Percentiles rank a stretch among this genome's conserved stretches.
Evolutionary conservation across 768 basidiomycete species (phyloP).

Genomic region (Podaxis pistillaris): DNA sequence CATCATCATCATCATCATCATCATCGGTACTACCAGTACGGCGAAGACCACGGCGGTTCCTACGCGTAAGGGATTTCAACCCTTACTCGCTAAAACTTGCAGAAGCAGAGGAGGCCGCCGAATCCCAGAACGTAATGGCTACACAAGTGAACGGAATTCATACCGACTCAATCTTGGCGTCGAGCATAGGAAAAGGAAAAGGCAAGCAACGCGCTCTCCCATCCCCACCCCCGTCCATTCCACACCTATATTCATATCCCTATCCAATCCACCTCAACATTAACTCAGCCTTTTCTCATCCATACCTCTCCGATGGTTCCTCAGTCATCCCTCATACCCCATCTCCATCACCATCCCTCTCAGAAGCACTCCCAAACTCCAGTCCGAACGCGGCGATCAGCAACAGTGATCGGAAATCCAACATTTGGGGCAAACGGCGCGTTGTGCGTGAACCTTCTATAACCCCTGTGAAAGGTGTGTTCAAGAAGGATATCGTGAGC

Average conservation of each 20-base stretch:
- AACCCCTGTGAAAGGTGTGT: constrained; percentile 43
- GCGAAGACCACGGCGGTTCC: constrained; percentile 19
- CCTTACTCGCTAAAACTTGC: constrained; percentile 26
- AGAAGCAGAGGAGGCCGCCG: constrained; percentile 4
- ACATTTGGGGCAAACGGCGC: constrained; percentile 29
- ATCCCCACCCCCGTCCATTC: not conserved
- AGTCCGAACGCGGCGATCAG: not conserved
- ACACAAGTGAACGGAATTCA: not conserved
- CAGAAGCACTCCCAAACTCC: not conserved
- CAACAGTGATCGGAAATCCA: not conserved
- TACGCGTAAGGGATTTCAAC: constrained; percentile 33
- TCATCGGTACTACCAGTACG: not conserved
- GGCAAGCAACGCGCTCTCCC: constrained; percentile 21
- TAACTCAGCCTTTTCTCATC: not conserved
- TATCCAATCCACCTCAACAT: constrained; percentile 4
- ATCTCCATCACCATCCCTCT: not conserved
- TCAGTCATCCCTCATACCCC: not conserved
- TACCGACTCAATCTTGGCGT: not conserved
- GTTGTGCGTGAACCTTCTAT: constrained; percentile 42
- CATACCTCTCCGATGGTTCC: not conserved
- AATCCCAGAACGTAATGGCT: not conserved
- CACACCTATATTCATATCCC: not conserved
- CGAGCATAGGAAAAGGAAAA: constrained; percentile 21
- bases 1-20: not conserved
- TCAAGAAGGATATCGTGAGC: constrained; percentile 45